Percentiles rank a stretch among this genome's conserved stretches.
phyloP scores from a whole-genome alignment of 106 monocot genomes.

The Acanthochlamys bracteata region DNA sequence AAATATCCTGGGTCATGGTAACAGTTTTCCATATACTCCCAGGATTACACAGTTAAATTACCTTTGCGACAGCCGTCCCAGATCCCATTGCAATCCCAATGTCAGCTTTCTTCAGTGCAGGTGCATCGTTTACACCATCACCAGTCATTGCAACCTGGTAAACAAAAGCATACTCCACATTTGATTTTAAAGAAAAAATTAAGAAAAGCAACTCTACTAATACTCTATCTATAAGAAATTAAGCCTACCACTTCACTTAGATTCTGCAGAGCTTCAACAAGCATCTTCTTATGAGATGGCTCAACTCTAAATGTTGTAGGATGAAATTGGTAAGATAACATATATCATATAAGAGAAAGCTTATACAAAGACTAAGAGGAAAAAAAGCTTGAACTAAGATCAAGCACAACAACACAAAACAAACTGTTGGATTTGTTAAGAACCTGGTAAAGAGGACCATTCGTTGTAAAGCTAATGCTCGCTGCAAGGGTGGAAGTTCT shows the following conservation, averaged over 20 bases:
- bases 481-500: conserved; percentile 68
- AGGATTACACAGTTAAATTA: conserved; percentile 11
- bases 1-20: too few species aligned
- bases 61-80: conserved; percentile 99
- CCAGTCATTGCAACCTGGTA: conserved; percentile 96
- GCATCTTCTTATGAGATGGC: conserved; percentile 95
- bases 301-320: conserved; percentile 62
- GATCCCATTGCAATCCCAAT: conserved; percentile 99
- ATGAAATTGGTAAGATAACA: too few species aligned
- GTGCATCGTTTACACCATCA: conserved; percentile 99
- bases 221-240: not conserved
- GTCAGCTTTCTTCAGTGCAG: conserved; percentile 97
- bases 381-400: too few species aligned
- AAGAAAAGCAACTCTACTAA: too few species aligned
- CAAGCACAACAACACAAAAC: too few species aligned
- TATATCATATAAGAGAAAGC: conserved; percentile 7
- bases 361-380: not conserved
- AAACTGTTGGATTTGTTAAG: not conserved
- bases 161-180: too few species aligned
- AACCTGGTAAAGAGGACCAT: conserved; percentile 95
- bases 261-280: conserved; percentile 93
- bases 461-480: conserved; percentile 75
- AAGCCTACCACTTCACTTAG: conserved; percentile 93
- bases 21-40: not conserved
- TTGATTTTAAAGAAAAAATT: too few species aligned